Evolutionary conservation across 352 stramenopile genomes (phyloP), one percentile per base, ranked within the genome.

Genomic region (Phytophthora rubi): DNA sequence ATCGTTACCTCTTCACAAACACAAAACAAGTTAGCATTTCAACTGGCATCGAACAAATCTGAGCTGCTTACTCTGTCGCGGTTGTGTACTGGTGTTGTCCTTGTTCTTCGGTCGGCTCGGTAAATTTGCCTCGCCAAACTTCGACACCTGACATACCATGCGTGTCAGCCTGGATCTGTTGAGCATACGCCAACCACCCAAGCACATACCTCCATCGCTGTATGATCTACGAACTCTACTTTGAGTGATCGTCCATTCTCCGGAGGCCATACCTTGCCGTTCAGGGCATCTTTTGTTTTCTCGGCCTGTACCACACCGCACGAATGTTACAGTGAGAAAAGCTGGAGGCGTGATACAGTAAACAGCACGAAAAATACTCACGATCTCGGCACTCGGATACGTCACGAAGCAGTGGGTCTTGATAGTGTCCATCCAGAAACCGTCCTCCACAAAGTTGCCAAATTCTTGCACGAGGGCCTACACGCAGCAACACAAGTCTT

Each of bases 391-490:
- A 8, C 61, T 75, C 13, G 64, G 53, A 62, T 90, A 95, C 32
- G 89, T 94, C 61, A 94, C 87, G 58, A 86, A 96, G 73, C 87
- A 96, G 65, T 95, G 87, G 0, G 87, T 95, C 74, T 96, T 96
- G 68, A 96, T 96, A 59, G 60, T 58, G 75, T 96, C 84, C 83
- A 96, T 96, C 89, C 89, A 96, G 64, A 96, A 94, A 0, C 87
- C 89, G 55, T 81, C 74, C 21, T 92, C 82, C 28, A 94, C 81
- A 68, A 89, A 91, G 13, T 58, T 6, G 2, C 81, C 81, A 48
- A 73, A 47, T 35, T 88, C 70, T 70, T 92, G 86, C 30, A 93
- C 75, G 30, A 90, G 75, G 44, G 64, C 59, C 85, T 93, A 45
- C 16, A 23, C 65, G 35, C 37, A 45, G 30, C 65, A 15, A 73